Base-by-base conservation (phyloP, 805 yeast species). In the Komagataella mondaviorum region DNA sequence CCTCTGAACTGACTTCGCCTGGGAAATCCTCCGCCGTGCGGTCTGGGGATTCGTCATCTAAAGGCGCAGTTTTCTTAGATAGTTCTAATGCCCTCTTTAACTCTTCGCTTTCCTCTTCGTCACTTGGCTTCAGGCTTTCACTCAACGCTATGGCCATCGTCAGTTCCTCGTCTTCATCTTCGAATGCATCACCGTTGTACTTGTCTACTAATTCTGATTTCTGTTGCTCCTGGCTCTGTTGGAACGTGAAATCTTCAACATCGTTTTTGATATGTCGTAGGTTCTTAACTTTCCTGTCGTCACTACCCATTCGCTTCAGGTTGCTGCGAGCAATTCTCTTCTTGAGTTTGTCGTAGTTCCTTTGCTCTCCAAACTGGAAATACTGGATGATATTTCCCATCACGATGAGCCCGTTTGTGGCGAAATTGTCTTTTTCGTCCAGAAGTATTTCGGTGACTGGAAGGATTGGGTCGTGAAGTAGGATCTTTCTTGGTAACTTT, bases 311-410 rank as follows among this genome's bases (percentile, higher is more conserved):
- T 8, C 30, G 14, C 24, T 44, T 44, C 47, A 23, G n/a, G 6
- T 14, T 48, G 44, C n/a, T 39, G 49, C n/a, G 49, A 7, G 20
- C 20, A 44, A n/a, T 22, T 6, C 12, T 43, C 49, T 55, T 55
- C 52, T 52, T 56, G 47, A 47, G 55, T 23, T 54, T 55, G 23
- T 51, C 49, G 17, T 56, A 57, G 20, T 56, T 51, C 47, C 61
- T 59, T 17, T 58, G 56, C 39, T 69, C 71, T 1, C 78, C 80
- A 63, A 73, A 71, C 51, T 69, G 71, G 56, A 76, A 76, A 55
- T 72, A 72, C 53, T 75, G 78, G 1, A 72, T 61, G 2, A 64
- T 55, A 23, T 73, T 68, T 0, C 76, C 78, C 54, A 70, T 64
- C 1, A 68, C 55, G 2, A 71, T 59, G 1, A 75, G 55, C 6